Base-by-base conservation (phyloP, 306 rosid species). In the Fragaria iinumae region DNA sequence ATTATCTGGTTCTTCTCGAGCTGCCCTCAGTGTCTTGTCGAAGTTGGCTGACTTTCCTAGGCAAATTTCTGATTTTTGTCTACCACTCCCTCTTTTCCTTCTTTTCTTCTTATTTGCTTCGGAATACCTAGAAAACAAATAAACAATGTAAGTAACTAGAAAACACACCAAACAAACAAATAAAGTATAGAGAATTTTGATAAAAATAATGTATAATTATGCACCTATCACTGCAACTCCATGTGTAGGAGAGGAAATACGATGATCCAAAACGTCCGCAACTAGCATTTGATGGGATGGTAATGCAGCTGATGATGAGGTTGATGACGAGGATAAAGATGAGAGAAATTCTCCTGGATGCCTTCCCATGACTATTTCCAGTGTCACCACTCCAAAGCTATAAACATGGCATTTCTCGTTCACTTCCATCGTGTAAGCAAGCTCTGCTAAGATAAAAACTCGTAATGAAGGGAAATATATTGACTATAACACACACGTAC, bases 321-420 rank as follows among this genome's bases (percentile, higher is more conserved):
- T 8, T 0, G 63, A 23, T 16, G 48, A 36, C 1, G 69, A 64
- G 14, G 69, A 34, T 3, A 76, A 4, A 55, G 69, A 43, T 0
- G 47, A 77, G 32, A 77, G 9, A 16, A 57, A 25, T 25, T 25
- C 25, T 25, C 0, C 25, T 25, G 25, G 25, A n/a, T 77, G 70
- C n/a, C 11, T 57, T 20, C 81, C 81, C 20, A 43, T 57, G 29
- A 77, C 25, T 0, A 69, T 41, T 56, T 77, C 81, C n/a, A 69
- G 64, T 18, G 47, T 62, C 38, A 77, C 4, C 13, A 52, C 75
- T 17, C 80, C 75, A 55, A 77, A 77, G 29, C 76, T 69, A 45
- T 43, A 77, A 3, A 69, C 20, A 16, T 69, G 60, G 4, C 60
- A 68, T 18, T 77, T 69, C 69, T 69, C 60, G 0, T 63, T 77